Evolutionary conservation across 495 filamentous ascomycete genomes (phyloP).

Genomic region (Neurospora sp.): DNA sequence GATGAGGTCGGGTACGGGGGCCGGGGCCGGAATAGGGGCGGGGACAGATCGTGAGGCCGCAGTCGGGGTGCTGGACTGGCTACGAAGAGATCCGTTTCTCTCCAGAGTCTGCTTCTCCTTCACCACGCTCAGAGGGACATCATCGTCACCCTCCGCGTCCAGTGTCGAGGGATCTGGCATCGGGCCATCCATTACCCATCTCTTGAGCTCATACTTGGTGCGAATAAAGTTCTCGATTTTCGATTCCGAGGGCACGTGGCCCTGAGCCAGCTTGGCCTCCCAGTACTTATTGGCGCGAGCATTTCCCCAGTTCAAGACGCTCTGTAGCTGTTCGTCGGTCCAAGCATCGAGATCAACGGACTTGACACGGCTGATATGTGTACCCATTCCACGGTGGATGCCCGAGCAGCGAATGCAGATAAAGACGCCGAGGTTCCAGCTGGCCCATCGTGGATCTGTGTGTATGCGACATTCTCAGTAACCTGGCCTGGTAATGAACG

Average conservation of each 20-base stretch:
- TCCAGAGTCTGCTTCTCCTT: slow-evolving; percentile 48
- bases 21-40: slow-evolving; percentile 2
- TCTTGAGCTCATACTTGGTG: slow-evolving; percentile 95
- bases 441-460: slow-evolving; percentile 92
- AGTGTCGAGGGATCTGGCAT: slow-evolving; percentile 88
- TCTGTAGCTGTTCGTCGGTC: slow-evolving; percentile 96
- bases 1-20: slow-evolving; percentile 39
- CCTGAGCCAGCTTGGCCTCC: slow-evolving; percentile 86
- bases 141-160: slow-evolving; percentile 73
- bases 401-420: slow-evolving; percentile 96
- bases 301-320: slow-evolving; percentile 90
- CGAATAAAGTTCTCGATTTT: slow-evolving; percentile 99
- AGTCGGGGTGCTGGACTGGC: slow-evolving; percentile 28
- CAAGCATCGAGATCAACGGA: slow-evolving; percentile 95
- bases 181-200: slow-evolving; percentile 95
- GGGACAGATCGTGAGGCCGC: slow-evolving; percentile 16
- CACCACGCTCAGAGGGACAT: slow-evolving; percentile 52
- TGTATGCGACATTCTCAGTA: neutral
- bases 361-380: slow-evolving; percentile 95
- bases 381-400: slow-evolving; percentile 97
- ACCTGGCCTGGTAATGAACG: slow-evolving; percentile 1
- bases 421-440: slow-evolving; percentile 94
- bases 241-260: slow-evolving; percentile 91
- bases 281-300: slow-evolving; percentile 95
- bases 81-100: slow-evolving; percentile 35